phyloP scores from a whole-genome alignment of 2,329 filamentous ascomycete genomes.

The Fusarium sp. region DNA sequence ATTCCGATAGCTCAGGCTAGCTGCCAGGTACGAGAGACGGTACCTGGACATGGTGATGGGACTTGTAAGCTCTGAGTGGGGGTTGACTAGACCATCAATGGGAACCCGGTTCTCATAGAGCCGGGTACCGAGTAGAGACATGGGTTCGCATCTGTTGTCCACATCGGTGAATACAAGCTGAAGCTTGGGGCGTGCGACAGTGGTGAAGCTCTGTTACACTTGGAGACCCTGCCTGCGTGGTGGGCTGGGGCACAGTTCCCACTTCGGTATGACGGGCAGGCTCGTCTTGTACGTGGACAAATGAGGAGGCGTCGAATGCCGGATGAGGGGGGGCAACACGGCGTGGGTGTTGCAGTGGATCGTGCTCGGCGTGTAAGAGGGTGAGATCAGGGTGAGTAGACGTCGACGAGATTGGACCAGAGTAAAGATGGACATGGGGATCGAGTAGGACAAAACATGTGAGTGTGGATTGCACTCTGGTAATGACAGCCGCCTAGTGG shows the following conservation, averaged over 20 bases:
- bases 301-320: constrained; percentile 24
- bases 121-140: constrained; percentile 26
- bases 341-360: constrained; percentile 15
- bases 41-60: constrained; percentile 21
- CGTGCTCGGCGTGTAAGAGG: constrained; percentile 27
- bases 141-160: constrained; percentile 25
- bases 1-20: constrained; percentile 12
- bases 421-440: background rate
- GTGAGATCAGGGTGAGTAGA: constrained; percentile 7
- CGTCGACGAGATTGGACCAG: background rate
- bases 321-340: constrained; percentile 23
- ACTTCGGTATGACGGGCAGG: constrained; percentile 20
- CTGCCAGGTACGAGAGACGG: constrained; percentile 33
- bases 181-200: constrained; percentile 26
- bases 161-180: constrained; percentile 42
- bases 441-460: constrained; percentile 24
- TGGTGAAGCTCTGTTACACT: constrained; percentile 21
- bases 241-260: constrained; percentile 21
- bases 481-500: constrained; percentile 28
- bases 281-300: constrained; percentile 38
- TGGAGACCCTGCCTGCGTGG: constrained; percentile 21
- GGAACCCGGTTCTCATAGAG: constrained; percentile 8
- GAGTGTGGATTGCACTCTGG: constrained; percentile 17
- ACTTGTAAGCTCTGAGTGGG: constrained; percentile 31
- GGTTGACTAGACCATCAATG: constrained; percentile 6